Conservation (phyloP, 257 asterid species). For the Linaria vulgaris region DNA sequence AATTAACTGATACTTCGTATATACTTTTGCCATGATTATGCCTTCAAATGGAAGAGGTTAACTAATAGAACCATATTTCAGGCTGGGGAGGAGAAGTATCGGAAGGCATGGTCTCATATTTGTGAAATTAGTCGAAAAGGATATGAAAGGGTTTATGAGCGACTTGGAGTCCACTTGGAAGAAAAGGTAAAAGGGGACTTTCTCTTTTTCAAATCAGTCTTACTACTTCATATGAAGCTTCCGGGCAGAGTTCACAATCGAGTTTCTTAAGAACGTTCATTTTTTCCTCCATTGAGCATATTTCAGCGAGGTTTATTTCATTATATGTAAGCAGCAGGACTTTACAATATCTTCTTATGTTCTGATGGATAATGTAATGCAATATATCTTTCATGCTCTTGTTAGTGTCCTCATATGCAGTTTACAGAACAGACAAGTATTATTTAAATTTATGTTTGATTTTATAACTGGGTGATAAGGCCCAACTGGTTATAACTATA, state of each 20-base stretch:
- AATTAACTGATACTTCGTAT: neutral
- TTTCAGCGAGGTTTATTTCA: neutral
- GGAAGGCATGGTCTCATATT: slow-evolving; percentile 79
- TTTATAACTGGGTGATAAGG: neutral
- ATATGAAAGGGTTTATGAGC: slow-evolving; percentile 62
- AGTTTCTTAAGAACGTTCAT: neutral
- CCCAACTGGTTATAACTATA: too few relatives aligned
- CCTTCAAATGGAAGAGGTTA: slow-evolving; percentile 8
- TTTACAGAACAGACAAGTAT: slow-evolving; percentile 7
- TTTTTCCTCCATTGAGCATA: neutral
- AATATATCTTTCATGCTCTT: neutral
- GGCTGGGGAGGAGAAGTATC: slow-evolving; percentile 81
- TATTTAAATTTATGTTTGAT: neutral
- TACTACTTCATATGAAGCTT: slow-evolving; percentile 7
- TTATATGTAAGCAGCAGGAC: neutral
- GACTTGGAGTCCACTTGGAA: slow-evolving; percentile 77
- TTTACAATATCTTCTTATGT: too few relatives aligned
- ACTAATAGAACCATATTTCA: too few relatives aligned
- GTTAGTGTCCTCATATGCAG: too few relatives aligned
- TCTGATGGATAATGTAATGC: slow-evolving; percentile 1
- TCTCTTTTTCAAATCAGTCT: slow-evolving; percentile 13
- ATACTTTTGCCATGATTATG: neutral
- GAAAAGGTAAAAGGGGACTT: slow-evolving; percentile 57
- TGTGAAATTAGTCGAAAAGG: slow-evolving; percentile 86
- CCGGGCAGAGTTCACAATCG: neutral